Conservation (phyloP, 768 basidiomycete species). For the Lactarius deliciosus region DNA sequence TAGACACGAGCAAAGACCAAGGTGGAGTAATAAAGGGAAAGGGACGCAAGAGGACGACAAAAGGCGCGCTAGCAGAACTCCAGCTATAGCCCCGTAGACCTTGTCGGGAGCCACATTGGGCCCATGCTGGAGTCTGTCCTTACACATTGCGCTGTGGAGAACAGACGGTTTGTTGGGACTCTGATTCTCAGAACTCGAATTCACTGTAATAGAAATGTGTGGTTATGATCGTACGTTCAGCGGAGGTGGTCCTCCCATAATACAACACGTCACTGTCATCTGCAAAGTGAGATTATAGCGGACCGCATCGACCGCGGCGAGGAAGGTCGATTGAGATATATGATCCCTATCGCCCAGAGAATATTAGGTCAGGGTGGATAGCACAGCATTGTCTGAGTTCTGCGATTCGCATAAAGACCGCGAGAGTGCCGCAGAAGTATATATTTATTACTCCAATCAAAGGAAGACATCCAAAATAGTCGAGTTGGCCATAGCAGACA, state of each 20-base stretch:
- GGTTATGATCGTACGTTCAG: background rate
- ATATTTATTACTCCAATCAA: too few relatives aligned
- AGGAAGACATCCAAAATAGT: too few relatives aligned
- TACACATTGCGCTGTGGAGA: background rate
- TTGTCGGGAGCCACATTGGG: background rate
- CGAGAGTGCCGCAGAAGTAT: too few relatives aligned
- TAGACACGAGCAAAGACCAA: background rate
- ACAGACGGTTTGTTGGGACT: background rate
- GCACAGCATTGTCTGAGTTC: too few relatives aligned
- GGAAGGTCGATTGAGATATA: background rate
- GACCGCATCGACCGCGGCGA: too few relatives aligned
- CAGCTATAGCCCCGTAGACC: background rate
- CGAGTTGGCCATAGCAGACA: too few relatives aligned
- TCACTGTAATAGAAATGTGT: background rate
- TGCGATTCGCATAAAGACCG: too few relatives aligned
- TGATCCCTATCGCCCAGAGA: background rate
- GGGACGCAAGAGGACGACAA: slow-evolving; percentile 14
- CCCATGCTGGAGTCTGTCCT: background rate
- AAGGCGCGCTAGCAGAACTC: slow-evolving; percentile 19
- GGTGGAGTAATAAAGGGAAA: background rate
- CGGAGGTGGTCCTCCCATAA: background rate
- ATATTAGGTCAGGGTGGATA: too few relatives aligned
- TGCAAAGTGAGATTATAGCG: background rate
- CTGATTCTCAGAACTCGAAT: background rate
- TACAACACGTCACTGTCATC: background rate